Conservation (phyloP, 2,329 filamentous ascomycete species). For the Aspergillus aculeatinus region DNA sequence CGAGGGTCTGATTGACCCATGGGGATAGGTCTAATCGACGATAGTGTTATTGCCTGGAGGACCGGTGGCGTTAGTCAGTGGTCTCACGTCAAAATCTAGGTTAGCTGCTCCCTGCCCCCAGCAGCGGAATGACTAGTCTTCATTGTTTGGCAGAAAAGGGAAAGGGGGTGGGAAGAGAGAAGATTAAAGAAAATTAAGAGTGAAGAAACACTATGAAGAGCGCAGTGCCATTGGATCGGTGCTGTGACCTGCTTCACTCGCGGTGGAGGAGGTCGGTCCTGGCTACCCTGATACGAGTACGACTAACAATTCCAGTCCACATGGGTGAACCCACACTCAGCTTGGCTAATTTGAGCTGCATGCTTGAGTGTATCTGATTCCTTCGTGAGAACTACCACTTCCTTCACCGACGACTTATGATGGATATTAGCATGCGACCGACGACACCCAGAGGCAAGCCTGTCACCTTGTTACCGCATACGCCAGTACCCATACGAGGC, state of each 20-base stretch:
- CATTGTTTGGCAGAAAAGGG: background rate
- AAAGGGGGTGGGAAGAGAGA: no score
- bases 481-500: background rate
- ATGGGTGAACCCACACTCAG: background rate
- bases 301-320: background rate
- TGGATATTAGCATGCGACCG: conserved; percentile 1
- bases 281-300: background rate
- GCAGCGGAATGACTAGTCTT: background rate
- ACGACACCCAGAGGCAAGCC: background rate
- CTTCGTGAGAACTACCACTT: background rate
- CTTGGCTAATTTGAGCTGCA: conserved; percentile 1
- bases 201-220: background rate
- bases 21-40: background rate
- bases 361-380: background rate
- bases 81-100: background rate
- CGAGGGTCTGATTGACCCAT: background rate
- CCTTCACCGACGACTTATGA: background rate
- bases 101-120: background rate
- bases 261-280: background rate
- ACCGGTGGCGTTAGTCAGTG: background rate
- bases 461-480: background rate
- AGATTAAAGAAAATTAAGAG: background rate
- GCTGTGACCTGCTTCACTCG: background rate
- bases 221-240: background rate
- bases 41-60: background rate